Percentiles rank a stretch among this genome's conserved stretches.
These are phyloP conservation scores for Porodaedalea pini DNA, from an alignment of 1,284 basidiomycete genomes.

Conservation along the genomic window DNA sequence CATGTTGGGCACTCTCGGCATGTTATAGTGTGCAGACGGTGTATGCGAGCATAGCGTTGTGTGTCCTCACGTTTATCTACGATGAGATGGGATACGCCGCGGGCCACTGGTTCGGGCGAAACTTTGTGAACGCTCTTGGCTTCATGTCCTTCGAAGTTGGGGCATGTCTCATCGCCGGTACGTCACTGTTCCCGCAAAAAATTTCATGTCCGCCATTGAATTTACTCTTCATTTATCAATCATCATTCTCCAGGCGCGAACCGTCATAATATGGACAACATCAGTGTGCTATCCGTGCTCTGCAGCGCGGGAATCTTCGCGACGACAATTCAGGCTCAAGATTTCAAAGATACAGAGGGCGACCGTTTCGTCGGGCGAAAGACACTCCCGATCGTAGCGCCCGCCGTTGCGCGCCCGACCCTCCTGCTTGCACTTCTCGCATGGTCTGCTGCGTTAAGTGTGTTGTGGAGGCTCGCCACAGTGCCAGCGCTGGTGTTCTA, in stretches of 20 bases:
- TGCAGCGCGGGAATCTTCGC: slow-evolving; percentile 29
- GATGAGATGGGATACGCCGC: slow-evolving; percentile 35
- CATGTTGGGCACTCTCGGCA: slow-evolving; percentile 33
- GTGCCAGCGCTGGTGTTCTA: neutral
- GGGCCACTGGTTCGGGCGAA: slow-evolving; percentile 35
- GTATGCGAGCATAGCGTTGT: slow-evolving; percentile 32
- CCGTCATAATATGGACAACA: slow-evolving; percentile 23
- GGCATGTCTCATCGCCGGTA: slow-evolving; percentile 35
- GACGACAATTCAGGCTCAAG: slow-evolving; percentile 39
- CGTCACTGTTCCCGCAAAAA: neutral
- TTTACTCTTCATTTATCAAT: no score
- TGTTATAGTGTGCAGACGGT: slow-evolving; percentile 30
- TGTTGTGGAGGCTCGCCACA: neutral
- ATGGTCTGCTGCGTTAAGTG: slow-evolving; percentile 19
- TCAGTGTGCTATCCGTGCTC: slow-evolving; percentile 23
- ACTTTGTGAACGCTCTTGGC: slow-evolving; percentile 30
- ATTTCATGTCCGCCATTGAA: slow-evolving; percentile 21
- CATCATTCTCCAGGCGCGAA: slow-evolving; percentile 27
- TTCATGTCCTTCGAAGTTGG: slow-evolving; percentile 37
- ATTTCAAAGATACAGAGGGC: slow-evolving; percentile 40
- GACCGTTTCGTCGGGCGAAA: slow-evolving; percentile 35
- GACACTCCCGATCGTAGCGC: slow-evolving; percentile 38
- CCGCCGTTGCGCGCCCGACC: slow-evolving; percentile 19
- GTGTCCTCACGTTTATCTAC: slow-evolving; percentile 32
- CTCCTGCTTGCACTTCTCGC: slow-evolving; percentile 16